Conservation (phyloP, 2,329 filamentous ascomycete species). For the Penicillium janthinellum region DNA sequence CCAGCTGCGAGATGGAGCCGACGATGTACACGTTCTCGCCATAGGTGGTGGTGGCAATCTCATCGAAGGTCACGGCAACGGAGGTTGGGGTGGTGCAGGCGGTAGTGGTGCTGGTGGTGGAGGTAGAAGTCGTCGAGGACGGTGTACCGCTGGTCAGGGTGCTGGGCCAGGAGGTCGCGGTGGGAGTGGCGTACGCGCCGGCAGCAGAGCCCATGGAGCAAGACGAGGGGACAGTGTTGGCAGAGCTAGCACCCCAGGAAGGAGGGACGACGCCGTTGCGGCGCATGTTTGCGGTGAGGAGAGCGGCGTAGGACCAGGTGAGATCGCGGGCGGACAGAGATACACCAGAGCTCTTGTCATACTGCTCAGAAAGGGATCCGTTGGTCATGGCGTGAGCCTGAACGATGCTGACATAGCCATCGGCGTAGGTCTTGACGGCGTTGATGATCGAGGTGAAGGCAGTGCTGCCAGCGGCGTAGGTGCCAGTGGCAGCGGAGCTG, state of each 20-base stretch:
- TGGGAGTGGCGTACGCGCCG: slow-evolving; percentile 37
- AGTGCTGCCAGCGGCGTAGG: slow-evolving; percentile 60
- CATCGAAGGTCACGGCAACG: slow-evolving; percentile 57
- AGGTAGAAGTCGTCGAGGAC: slow-evolving; percentile 11
- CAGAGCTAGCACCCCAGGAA: slow-evolving; percentile 37
- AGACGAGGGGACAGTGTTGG: slow-evolving; percentile 33
- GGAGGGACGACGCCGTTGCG: slow-evolving; percentile 36
- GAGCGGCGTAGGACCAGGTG: slow-evolving; percentile 50
- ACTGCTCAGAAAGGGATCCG: slow-evolving; percentile 46
- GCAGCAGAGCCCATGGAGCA: slow-evolving; percentile 35
- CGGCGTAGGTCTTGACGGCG: slow-evolving; percentile 65
- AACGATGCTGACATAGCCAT: slow-evolving; percentile 55
- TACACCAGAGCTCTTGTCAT: slow-evolving; percentile 35
- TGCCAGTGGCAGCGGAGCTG: slow-evolving; percentile 61
- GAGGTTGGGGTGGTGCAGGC: slow-evolving; percentile 40
- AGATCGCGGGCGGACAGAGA: slow-evolving; percentile 44
- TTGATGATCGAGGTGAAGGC: slow-evolving; percentile 59
- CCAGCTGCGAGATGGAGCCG: slow-evolving; percentile 62
- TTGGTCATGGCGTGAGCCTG: slow-evolving; percentile 32
- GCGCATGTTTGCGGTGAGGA: slow-evolving; percentile 42
- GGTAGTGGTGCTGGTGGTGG: slow-evolving; percentile 25
- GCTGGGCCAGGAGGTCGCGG: slow-evolving; percentile 36
- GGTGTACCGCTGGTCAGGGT: slow-evolving; percentile 26
- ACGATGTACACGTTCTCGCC: slow-evolving; percentile 69
- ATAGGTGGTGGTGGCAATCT: slow-evolving; percentile 57